Base-by-base conservation (phyloP, 2,329 filamentous ascomycete species). In the Phymatotrichopsis omnivora region DNA sequence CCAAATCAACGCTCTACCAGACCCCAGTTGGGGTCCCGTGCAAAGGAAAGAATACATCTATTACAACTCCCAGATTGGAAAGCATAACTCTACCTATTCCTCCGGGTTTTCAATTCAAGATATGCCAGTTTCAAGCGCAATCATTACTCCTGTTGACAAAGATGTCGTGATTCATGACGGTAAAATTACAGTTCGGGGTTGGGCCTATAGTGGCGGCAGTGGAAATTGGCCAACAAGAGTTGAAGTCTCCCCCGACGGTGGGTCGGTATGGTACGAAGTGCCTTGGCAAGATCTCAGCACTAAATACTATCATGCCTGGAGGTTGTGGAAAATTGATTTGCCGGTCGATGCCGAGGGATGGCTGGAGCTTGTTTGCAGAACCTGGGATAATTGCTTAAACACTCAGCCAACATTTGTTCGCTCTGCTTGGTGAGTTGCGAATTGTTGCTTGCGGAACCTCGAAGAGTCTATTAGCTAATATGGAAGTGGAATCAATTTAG, bases 41-140 rank as follows among this genome's bases (percentile, higher is more conserved):
- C 78, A 82, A 61, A 72, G 68, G 57, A 70, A 71, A 42, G 78
- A 82, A 57, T 82, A 82, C 43, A 65, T 82, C 0, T 82, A 83
- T 62, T 85, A 78, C 60, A 75, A 72, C 1, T 75, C 76, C 8
- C 78, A 84, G 59, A 64, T 77, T 0, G 78, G 78, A 8, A 82
- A 82, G 62, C 76, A 82, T 54, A 82, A 82, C 51, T 65, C 69
- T 8, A 65, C 63, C 7, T 71, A 73, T 54, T 74, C 66, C 12
- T 74, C 75, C 34, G 78, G 75, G 0, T 77, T 79, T 50, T 73
- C 72, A 51, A 82, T 80, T 56, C 79, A 84, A 57, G 78, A 82
- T 27, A 83, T 82, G 78, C 79, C 79, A 0, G 78, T 82, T 3
- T 74, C 70, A 35, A 74, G 69, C 12, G 78, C 78, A 16, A 80